These are phyloP conservation scores for Tolypocladium nubicola DNA, from an alignment of 2,329 filamentous ascomycete species.

Conservation along the genomic window DNA sequence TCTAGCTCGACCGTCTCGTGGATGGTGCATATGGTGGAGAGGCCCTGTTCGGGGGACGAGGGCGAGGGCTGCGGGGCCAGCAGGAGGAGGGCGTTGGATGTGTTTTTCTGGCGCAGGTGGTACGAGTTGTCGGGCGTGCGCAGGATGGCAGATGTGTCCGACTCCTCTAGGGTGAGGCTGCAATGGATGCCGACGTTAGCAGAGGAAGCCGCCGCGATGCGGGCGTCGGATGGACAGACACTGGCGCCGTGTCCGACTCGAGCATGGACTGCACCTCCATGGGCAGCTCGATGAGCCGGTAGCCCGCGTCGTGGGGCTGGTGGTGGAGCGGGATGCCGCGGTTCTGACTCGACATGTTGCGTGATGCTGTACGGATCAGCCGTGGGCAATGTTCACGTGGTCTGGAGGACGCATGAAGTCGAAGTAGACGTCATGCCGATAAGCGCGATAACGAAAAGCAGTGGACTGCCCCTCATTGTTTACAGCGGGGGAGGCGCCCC, in stretches of 20 bases:
- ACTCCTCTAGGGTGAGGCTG: conserved; percentile 39
- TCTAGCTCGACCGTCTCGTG: conserved; percentile 55
- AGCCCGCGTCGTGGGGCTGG: conserved; percentile 35
- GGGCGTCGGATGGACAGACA: conserved; percentile 26
- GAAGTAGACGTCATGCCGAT: no score
- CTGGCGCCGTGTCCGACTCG: conserved; percentile 40
- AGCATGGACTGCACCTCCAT: conserved; percentile 45
- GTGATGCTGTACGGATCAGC: not conserved
- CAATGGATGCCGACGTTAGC: not conserved
- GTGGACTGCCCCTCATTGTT: not conserved
- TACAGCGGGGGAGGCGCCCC: not conserved
- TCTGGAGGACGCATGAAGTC: no score
- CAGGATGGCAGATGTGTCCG: conserved; percentile 39
- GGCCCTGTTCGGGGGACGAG: conserved; percentile 17
- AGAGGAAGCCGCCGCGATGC: not conserved
- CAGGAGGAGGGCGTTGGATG: conserved; percentile 54
- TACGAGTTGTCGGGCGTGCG: conserved; percentile 42
- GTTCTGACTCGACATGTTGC: conserved; percentile 34
- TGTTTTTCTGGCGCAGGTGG: conserved; percentile 54
- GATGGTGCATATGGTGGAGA: conserved; percentile 43
- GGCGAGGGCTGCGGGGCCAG: conserved; percentile 23
- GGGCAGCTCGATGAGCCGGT: conserved; percentile 53
- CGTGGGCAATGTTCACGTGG: no score
- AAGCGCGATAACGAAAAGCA: not conserved
- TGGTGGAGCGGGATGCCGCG: conserved; percentile 41